Percentiles rank a stretch among this genome's conserved stretches.
Evolutionary conservation across 2,329 filamentous ascomycete species (phyloP).

Genomic region (Ciborinia camelliae): DNA sequence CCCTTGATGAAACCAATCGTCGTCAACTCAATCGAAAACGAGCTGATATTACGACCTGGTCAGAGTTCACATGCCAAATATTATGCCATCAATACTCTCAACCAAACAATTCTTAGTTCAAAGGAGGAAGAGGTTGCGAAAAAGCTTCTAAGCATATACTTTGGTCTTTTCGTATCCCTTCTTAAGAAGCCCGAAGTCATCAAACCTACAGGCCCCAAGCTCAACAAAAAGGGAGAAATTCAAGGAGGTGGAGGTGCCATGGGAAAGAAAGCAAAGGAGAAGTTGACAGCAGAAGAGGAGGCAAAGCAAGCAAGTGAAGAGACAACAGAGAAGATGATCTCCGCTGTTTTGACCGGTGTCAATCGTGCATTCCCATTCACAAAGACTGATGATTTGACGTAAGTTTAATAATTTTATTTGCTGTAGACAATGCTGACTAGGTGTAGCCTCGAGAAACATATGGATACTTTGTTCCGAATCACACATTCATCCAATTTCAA

Average conservation of each 20-base stretch:
- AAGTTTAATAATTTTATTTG: constrained; percentile 36
- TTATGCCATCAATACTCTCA: constrained; percentile 93
- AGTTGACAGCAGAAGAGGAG: constrained; percentile 39
- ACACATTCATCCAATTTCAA: constrained; percentile 99
- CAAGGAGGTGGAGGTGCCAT: constrained; percentile 53
- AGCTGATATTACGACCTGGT: constrained; percentile 80
- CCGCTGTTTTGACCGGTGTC: constrained; percentile 86
- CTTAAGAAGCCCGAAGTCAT: constrained; percentile 57
- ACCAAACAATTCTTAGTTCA: constrained; percentile 87
- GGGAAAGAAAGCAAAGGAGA: constrained; percentile 50
- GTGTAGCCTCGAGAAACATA: constrained; percentile 72
- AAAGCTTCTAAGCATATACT: constrained; percentile 85
- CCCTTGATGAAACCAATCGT: constrained; percentile 92
- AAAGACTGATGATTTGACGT: constrained; percentile 72
- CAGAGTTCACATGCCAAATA: constrained; percentile 89
- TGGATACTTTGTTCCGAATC: constrained; percentile 92
- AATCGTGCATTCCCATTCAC: constrained; percentile 96
- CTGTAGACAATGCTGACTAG: constrained; percentile 27
- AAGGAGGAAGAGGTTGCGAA: constrained; percentile 80
- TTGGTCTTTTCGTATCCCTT: constrained; percentile 78
- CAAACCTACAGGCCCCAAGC: constrained; percentile 40
- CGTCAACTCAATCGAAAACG: constrained; percentile 78
- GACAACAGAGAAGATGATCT: constrained; percentile 85
- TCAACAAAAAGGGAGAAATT: constrained; percentile 48
- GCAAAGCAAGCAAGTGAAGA: constrained; percentile 39